A percentile compares a stretch with the other conserved stretches of the same genome.
phyloP scores from a whole-genome alignment of 352 stramenopile genomes.

The Elongisporangium anandrum region DNA sequence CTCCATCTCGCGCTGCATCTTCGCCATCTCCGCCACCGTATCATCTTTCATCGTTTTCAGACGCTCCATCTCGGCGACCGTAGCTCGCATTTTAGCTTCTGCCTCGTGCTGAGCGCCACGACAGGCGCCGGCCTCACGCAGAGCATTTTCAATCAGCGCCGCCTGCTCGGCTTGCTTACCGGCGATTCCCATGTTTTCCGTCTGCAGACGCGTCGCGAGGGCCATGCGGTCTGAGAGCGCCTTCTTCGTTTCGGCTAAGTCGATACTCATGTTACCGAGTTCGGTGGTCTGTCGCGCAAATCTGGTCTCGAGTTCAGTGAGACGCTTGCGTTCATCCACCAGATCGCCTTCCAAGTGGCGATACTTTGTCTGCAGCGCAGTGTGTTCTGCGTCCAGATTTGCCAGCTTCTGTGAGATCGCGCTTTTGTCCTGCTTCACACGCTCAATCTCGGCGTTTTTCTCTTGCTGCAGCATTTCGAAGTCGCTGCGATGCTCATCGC shows the following conservation, averaged over 20 bases:
- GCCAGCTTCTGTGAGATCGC: conserved; percentile 13
- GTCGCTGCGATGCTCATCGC: conserved; percentile 52
- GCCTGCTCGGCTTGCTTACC: conserved; percentile 76
- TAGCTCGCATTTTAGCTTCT: conserved; percentile 47
- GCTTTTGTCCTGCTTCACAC: conserved; percentile 33
- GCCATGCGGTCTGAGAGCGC: conserved; percentile 79
- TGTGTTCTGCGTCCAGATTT: conserved; percentile 23
- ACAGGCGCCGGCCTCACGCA: conserved; percentile 47
- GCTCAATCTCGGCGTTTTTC: conserved; percentile 53
- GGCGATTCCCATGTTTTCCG: conserved; percentile 83
- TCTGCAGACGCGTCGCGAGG: conserved; percentile 74
- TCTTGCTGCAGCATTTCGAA: conserved; percentile 57
- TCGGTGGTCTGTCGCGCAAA: conserved; percentile 52
- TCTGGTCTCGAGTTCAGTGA: conserved; percentile 37
- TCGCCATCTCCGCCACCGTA: conserved; percentile 27
- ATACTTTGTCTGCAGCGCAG: conserved; percentile 22
- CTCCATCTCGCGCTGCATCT: conserved; percentile 47
- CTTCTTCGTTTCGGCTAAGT: conserved; percentile 80
- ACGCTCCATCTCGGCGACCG: conserved; percentile 40
- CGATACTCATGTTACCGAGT: conserved; percentile 62
- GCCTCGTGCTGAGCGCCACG: conserved; percentile 40
- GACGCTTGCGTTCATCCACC: conserved; percentile 27
- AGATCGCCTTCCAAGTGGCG: conserved; percentile 29
- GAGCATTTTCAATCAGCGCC: conserved; percentile 59
- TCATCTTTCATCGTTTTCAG: conserved; percentile 56